Evolutionary conservation across 1,284 basidiomycete genomes (phyloP), one percentile per base, ranked within the genome.

Genomic region (Ganoderma lucidum): DNA sequence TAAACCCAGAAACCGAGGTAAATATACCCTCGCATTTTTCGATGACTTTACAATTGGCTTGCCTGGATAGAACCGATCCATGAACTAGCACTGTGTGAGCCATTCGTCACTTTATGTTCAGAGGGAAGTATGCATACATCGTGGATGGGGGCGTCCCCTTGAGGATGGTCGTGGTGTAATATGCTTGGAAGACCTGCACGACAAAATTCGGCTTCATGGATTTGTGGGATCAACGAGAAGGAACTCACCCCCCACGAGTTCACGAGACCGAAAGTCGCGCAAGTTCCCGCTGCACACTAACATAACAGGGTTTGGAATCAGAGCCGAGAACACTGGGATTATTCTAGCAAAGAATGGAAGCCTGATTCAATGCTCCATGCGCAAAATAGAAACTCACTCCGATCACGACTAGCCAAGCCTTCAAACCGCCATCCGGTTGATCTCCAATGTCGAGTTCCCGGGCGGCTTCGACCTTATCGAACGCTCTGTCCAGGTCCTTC

Each of bases 51-150:
- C 4, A 17, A 44, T n/a, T 35, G 51, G 68, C 78, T 23, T 63
- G 85, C 88, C 80, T 93, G 90, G 66, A 92, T 81, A 0, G 91
- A 92, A 3, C 92, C 92, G 68, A 93, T 92, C 92, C 92, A 93
- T 19, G 91, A 86, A 58, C 90, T 92, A 68, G 45, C 12, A 12
- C 15, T 5, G 37, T 48, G 44, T 45, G 23, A 42, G 42, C 48
- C 19, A 44, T 42, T 23, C 56, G 30, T 14, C 37, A 28, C 48
- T 60, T 14, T 42, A 17, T 35, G 56, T 35, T 15, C 77, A 8
- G 32, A 35, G 1, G 9, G 37, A n/a, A n/a, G 1, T 6, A 8
- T 39, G 19, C 87, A 70, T 75, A 90, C 90, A 92, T 90, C 41
- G 80, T 83, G 4, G 90, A 91, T 3, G 84, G 79, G 9, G 81